Evolutionary conservation across 306 rosid genomes (phyloP), one percentile per base, ranked within the genome.

Genomic region (Alnus rubra): DNA sequence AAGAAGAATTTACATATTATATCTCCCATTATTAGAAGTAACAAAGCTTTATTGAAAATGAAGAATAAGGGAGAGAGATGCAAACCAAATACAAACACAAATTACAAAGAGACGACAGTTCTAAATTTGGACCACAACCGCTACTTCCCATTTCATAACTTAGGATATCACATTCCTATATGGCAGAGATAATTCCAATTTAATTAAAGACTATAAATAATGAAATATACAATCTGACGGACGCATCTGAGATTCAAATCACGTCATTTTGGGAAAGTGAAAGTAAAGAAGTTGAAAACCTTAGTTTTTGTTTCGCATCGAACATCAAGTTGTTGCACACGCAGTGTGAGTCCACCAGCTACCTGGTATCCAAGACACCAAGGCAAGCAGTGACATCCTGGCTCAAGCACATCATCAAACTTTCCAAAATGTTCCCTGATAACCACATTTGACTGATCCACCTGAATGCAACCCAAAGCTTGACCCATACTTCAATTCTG

Each of bases 381-480:
- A 73, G 97, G 93, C 80, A 92, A 56, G 33, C 89, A 88, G 80
- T 90, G 97, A 28, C 92, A 86, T 37, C 97, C 94, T 35, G 94
- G 97, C 62, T 88, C 83, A 39, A 92, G 87, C 67, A 92, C 85
- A 4, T 75, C 83, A 56, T 10, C 33, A 33, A 84, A 90, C 70
- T 83, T 92, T 73, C 97, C 93, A 71, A 86, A 87, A 0, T 80
- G 90, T 76, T 88, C 97, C 60, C 76, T 88, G n/a, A 92, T 84
- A 58, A 86, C 93, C 23, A 90, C 94, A 52, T 78, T 84, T n/a
- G 94, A 92, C 76, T 90, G 94, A 0, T 88, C 86, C 28, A 92
- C 94, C 77, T 71, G 89, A 74, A 79, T 37, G 55, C 97, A 92
- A 78, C 97, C 89, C 0, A 85, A 3, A 13, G 79, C 81, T 85